phyloP scores from a whole-genome alignment of 129 eudicot genomes.

The Flaveria brownii region DNA sequence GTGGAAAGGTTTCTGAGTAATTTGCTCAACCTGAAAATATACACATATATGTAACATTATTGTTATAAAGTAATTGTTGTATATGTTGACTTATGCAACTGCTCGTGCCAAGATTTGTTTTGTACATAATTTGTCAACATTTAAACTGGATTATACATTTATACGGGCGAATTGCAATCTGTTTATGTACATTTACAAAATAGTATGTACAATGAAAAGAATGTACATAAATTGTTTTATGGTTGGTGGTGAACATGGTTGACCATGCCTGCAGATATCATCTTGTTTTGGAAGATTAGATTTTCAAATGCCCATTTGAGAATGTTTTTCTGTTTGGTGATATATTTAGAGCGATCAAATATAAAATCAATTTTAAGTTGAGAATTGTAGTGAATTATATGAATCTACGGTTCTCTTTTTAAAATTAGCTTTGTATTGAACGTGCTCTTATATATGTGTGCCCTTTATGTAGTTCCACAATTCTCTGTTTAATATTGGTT shows the following conservation, averaged over 20 bases:
- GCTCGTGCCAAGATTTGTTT: conserved; percentile 34
- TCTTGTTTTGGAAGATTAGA: neutral
- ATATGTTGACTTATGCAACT: conserved; percentile 28
- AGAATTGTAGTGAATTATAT: too few relatives aligned
- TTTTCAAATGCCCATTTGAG: neutral
- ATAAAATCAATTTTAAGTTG: too few relatives aligned
- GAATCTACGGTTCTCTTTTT: too few relatives aligned
- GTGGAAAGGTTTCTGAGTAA: conserved; percentile 91
- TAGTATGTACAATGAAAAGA: conserved; percentile 33
- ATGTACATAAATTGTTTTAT: conserved; percentile 22
- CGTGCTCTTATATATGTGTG: too few relatives aligned
- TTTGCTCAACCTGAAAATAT: conserved; percentile 24
- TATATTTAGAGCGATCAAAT: neutral
- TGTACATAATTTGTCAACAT: conserved; percentile 41
- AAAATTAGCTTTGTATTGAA: too few relatives aligned
- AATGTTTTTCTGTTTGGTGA: conserved; percentile 17
- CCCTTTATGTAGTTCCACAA: too few relatives aligned
- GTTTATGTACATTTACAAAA: conserved; percentile 46
- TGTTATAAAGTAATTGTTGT: conserved; percentile 14
- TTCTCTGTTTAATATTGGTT: too few relatives aligned
- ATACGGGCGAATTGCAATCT: conserved; percentile 28
- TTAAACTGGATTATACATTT: conserved; percentile 27
- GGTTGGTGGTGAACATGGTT: conserved; percentile 14
- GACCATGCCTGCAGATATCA: conserved; percentile 23
- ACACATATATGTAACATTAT: conserved; percentile 13